These are phyloP conservation scores for Cocos nucifera DNA, from an alignment of 176 grass and related monocot genomes.

Conservation along the genomic window DNA sequence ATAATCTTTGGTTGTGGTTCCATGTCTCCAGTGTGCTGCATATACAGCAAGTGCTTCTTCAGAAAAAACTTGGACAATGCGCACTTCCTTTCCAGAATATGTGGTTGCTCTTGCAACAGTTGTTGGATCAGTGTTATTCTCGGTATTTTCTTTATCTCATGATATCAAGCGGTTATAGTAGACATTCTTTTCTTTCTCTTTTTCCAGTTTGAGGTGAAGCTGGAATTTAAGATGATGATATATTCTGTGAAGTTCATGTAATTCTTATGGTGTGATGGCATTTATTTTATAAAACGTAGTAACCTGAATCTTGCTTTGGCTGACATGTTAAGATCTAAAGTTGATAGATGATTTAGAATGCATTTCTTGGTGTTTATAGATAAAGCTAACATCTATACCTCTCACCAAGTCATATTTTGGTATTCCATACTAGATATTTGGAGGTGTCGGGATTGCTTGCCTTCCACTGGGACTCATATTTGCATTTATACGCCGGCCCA, in stretches of 20 bases:
- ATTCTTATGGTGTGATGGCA: too few relatives aligned
- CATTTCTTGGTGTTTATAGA: constrained; percentile 3
- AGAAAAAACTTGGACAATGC: constrained; percentile 94
- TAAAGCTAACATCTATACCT: neutral
- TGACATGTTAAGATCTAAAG: too few relatives aligned
- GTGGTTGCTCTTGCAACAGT: constrained; percentile 93
- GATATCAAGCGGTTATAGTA: too few relatives aligned
- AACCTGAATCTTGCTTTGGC: too few relatives aligned
- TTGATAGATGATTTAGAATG: too few relatives aligned
- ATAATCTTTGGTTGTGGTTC: too few relatives aligned
- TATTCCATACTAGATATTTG: constrained; percentile 65
- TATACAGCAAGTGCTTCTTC: constrained; percentile 52
- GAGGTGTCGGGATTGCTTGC: constrained; percentile 95
- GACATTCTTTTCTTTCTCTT: neutral
- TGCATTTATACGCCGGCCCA: constrained; percentile 84
- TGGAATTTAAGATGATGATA: too few relatives aligned
- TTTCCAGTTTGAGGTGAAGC: constrained; percentile 5
- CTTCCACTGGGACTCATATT: constrained; percentile 86
- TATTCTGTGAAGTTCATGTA: too few relatives aligned
- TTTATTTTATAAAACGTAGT: too few relatives aligned
- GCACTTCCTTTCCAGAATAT: constrained; percentile 89
- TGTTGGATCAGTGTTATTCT: constrained; percentile 94
- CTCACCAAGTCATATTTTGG: too few relatives aligned
- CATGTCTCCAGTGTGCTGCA: constrained; percentile 57
- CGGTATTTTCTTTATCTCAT: constrained; percentile 28